Evolutionary conservation across 2,329 filamentous ascomycete genomes (phyloP).

Genomic region (Alternaria alternata): DNA sequence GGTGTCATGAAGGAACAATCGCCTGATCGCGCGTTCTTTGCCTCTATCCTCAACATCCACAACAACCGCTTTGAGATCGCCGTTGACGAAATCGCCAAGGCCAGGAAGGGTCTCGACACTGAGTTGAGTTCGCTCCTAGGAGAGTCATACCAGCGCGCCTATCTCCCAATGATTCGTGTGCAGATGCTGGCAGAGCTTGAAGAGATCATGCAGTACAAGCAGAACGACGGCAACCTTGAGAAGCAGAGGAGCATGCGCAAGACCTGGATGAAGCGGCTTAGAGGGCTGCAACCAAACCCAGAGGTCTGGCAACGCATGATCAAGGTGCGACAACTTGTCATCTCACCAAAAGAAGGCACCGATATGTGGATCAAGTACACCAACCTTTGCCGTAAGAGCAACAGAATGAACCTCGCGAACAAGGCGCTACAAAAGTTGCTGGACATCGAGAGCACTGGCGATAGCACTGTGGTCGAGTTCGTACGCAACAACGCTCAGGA

Average conservation of each 20-base stretch:
- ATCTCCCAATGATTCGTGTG: conserved; percentile 95
- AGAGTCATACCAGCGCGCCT: conserved; percentile 97
- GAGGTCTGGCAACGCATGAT: conserved; percentile 99
- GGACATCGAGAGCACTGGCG: conserved; percentile 47
- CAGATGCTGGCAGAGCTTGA: conserved; percentile 99
- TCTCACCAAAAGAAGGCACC: conserved; percentile 90
- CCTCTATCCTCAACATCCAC: conserved; percentile 92
- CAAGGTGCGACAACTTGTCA: conserved; percentile 89
- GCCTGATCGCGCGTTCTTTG: conserved; percentile 96
- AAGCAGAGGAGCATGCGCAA: conserved; percentile 90
- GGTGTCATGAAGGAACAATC: conserved; percentile 93
- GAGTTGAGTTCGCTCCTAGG: conserved; percentile 96
- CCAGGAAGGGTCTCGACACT: conserved; percentile 90
- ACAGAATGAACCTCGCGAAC: conserved; percentile 91
- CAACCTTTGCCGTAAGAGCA: conserved; percentile 96
- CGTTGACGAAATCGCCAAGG: conserved; percentile 86
- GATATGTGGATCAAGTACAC: conserved; percentile 99
- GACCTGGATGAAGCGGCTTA: conserved; percentile 94
- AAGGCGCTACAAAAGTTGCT: conserved; percentile 94
- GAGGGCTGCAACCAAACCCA: conserved; percentile 95
- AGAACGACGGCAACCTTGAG: conserved; percentile 77
- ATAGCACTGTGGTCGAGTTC: conserved; percentile 44
- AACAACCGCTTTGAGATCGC: conserved; percentile 95
- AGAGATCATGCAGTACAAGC: conserved; percentile 98
- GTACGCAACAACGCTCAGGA: conserved; percentile 51